A percentile compares a stretch with the other conserved stretches of the same genome.
phyloP scores from a whole-genome alignment of 2,329 filamentous ascomycete species.

The Didymella arachidicola region DNA sequence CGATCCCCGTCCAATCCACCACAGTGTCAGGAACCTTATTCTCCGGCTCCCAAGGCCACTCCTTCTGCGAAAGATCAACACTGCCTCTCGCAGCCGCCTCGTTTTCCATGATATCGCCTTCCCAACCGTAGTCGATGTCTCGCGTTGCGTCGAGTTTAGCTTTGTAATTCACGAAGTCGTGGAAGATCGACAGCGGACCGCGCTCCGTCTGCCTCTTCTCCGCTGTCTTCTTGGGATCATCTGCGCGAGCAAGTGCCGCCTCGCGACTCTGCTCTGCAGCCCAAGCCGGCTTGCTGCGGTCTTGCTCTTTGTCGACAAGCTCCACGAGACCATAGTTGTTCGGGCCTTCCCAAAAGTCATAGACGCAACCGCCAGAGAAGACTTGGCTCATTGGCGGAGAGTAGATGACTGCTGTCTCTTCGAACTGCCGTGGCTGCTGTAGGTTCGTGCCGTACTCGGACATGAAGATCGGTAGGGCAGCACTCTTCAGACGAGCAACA shows the following conservation, averaged over 20 bases:
- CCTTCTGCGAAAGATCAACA: constrained; percentile 3
- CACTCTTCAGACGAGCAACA: constrained; percentile 2
- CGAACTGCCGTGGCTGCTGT: constrained; percentile 8
- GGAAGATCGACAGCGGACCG: constrained; percentile 7
- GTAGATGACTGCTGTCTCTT: constrained; percentile 23
- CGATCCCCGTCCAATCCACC: constrained; percentile 1
- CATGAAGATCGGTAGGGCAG: constrained; percentile 18
- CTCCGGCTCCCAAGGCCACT: constrained; percentile 19
- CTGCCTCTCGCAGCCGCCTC: constrained; percentile 4
- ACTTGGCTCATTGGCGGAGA: constrained; percentile 18
- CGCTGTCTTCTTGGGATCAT: constrained; percentile 5
- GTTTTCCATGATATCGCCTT: constrained; percentile 15
- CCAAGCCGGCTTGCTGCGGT: not conserved
- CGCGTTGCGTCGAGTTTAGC: constrained; percentile 7
- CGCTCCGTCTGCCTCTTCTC: constrained; percentile 16
- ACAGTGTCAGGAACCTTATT: constrained; percentile 7
- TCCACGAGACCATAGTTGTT: constrained; percentile 23
- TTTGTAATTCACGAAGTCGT: constrained; percentile 18
- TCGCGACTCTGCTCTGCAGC: not conserved
- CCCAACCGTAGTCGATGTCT: constrained; percentile 5
- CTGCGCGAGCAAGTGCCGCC: not conserved
- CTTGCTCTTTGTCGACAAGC: constrained; percentile 2
- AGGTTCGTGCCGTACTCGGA: constrained; percentile 21
- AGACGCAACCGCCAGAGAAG: constrained; percentile 25
- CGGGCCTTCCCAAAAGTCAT: constrained; percentile 17